Evolutionary conservation across 306 rosid genomes (phyloP).

Genomic region (Comarum palustre): DNA sequence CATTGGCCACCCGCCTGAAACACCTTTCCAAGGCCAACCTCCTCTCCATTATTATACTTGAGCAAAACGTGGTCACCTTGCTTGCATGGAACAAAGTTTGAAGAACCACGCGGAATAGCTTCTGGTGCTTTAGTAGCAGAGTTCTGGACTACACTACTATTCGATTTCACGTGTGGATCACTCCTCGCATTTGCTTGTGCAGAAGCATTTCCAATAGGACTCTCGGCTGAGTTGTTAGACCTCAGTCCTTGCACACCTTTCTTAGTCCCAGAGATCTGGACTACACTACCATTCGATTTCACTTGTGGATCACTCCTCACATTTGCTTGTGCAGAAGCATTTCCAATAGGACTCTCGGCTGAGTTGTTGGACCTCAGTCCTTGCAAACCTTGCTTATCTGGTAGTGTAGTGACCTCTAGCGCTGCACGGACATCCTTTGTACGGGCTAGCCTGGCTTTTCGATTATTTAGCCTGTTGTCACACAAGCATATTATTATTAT

Average conservation of each 20-base stretch:
- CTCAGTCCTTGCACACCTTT: constrained; percentile 17
- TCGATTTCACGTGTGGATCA: constrained; percentile 37
- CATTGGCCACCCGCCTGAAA: constrained; percentile 61
- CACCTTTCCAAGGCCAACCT: constrained; percentile 62
- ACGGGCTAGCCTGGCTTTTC: constrained; percentile 91
- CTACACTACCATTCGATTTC: neutral
- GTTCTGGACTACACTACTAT: constrained; percentile 29
- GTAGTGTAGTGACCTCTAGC: constrained; percentile 37
- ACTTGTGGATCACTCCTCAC: constrained; percentile 44
- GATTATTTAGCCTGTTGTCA: constrained; percentile 77
- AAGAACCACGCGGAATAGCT: constrained; percentile 27
- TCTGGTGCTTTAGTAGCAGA: constrained; percentile 38
- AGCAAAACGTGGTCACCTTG: constrained; percentile 60
- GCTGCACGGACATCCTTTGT: constrained; percentile 56
- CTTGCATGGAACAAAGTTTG: constrained; percentile 44
- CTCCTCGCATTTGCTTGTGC: constrained; percentile 36
- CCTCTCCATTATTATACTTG: constrained; percentile 42
- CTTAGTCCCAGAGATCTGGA: too few species aligned
- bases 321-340: constrained; percentile 24
- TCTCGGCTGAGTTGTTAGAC: constrained; percentile 43
- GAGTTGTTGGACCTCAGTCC: constrained; percentile 40
- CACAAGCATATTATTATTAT: neutral
- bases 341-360: constrained; percentile 48
- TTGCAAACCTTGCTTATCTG: constrained; percentile 51
- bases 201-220: constrained; percentile 45